Base-by-base conservation (phyloP, 768 basidiomycete species). In the Rhizopogon vulgaris region DNA sequence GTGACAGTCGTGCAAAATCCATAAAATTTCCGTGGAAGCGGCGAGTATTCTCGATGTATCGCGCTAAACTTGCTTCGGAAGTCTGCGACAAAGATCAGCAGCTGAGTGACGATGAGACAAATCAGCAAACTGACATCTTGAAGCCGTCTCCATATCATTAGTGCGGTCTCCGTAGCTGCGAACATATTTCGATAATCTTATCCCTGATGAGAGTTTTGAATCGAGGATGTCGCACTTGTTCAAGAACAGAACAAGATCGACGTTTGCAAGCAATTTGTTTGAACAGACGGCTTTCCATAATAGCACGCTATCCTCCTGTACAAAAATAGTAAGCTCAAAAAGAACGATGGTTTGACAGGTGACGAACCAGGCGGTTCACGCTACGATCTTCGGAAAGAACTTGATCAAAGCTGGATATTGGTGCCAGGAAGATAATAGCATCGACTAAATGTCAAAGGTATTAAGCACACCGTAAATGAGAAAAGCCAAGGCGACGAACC, bases 181-280 rank as follows among this genome's bases (percentile, higher is more conserved):
- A 28, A 90, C 85, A 58, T 84, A 85, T 62, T 84, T 82, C 32
- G 74, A 68, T 28, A 90, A 69, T 53, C 75, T 74, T 52, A 86
- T 75, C 28, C 87, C 87, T 1, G 84, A 74, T 17, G 71, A 68
- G 10, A 90, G 77, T 60, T 90, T 90, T 41, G 73, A 59, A 54
- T 78, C 78, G 49, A 90, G 69, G 53, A 90, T 85, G 60, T 90
- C 87, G 53, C 84, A 84, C 64, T 91, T 91, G 70, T 90, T 91
- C 48, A 91, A 72, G 72, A 90, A 91, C 41, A 90, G 73, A 54
- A 90, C 84, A 32, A 90, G 72, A 57, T 87, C 84, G 28, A 89
- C 86, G 41, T 78, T 72, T 40, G 79, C 80, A 4, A 91, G 74
- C 24, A 90, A 77, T 59, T 76, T 80, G 69, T 89, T 89, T 27